These are phyloP conservation scores for Caryopteris hybrid DNA, from an alignment of 305 asterid species.

Conservation along the genomic window DNA sequence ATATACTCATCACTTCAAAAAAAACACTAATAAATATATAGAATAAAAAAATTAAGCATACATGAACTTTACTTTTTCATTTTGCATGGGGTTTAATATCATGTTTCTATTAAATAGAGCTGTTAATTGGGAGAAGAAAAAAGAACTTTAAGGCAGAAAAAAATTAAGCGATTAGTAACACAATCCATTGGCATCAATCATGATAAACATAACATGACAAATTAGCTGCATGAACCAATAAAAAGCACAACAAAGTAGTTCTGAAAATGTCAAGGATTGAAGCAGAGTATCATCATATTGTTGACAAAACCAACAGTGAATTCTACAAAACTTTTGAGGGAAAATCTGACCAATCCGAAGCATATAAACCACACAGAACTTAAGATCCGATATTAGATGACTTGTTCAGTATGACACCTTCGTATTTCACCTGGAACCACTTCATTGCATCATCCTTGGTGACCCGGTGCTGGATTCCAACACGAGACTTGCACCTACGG, in stretches of 20 bases:
- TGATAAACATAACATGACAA: too few species aligned
- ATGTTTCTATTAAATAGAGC: too few species aligned
- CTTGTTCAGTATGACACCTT: conserved; percentile 93
- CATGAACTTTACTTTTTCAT: too few species aligned
- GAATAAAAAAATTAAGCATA: too few species aligned
- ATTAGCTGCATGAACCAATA: neutral
- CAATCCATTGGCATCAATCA: too few species aligned
- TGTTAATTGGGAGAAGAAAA: too few species aligned
- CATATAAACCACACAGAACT: conserved; percentile 23
- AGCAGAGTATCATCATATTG: neutral
- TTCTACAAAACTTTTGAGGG: conserved; percentile 22
- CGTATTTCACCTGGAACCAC: conserved; percentile 96
- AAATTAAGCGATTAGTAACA: too few species aligned
- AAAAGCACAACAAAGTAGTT: neutral
- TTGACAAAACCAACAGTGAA: neutral
- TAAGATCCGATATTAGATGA: conserved; percentile 52
- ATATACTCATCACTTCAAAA: too few species aligned
- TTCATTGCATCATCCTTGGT: conserved; percentile 94
- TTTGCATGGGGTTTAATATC: too few species aligned
- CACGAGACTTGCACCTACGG: conserved; percentile 94
- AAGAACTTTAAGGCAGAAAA: too few species aligned
- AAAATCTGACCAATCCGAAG: neutral
- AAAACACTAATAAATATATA: too few species aligned
- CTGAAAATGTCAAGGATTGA: neutral
- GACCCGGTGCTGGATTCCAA: conserved; percentile 88